phyloP scores from a whole-genome alignment of 2,329 filamentous ascomycete genomes.

The Amylocarpus encephaloides region DNA sequence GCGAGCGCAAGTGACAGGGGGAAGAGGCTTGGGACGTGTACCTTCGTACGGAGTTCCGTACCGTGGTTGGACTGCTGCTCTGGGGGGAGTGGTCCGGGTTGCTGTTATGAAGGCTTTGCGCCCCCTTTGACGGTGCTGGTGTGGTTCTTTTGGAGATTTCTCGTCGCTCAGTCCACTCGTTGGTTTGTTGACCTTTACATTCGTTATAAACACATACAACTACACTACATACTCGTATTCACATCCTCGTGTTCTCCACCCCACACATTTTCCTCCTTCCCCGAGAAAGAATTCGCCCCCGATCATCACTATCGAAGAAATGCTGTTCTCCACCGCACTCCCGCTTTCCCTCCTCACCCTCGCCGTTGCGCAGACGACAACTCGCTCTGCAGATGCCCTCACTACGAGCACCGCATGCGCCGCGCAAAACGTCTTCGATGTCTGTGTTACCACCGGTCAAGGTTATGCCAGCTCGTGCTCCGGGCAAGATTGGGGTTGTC shows the following conservation, averaged over 20 bases:
- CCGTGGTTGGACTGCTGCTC: too few species aligned
- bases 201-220: neutral
- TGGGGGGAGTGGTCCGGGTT: too few species aligned
- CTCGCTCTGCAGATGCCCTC: conserved; percentile 7
- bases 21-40: too few species aligned
- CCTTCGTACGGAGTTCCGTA: too few species aligned
- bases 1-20: too few species aligned
- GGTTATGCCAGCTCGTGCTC: conserved; percentile 32
- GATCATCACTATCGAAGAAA: conserved; percentile 1
- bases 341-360: conserved; percentile 26
- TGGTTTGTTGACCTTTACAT: too few species aligned
- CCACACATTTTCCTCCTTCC: neutral
- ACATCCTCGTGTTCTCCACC: neutral
- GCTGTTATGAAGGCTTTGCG: too few species aligned
- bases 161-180: too few species aligned
- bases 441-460: conserved; percentile 33
- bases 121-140: too few species aligned
- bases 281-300: neutral
- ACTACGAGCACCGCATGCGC: conserved; percentile 26
- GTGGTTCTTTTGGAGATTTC: too few species aligned
- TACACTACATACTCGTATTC: neutral
- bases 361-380: conserved; percentile 24
- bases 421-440: conserved; percentile 34
- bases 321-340: conserved; percentile 18
- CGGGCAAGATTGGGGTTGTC: conserved; percentile 39